These are phyloP conservation scores for Aureobasidium melanogenum DNA, from an alignment of 2,329 filamentous ascomycete genomes.

Conservation along the genomic window DNA sequence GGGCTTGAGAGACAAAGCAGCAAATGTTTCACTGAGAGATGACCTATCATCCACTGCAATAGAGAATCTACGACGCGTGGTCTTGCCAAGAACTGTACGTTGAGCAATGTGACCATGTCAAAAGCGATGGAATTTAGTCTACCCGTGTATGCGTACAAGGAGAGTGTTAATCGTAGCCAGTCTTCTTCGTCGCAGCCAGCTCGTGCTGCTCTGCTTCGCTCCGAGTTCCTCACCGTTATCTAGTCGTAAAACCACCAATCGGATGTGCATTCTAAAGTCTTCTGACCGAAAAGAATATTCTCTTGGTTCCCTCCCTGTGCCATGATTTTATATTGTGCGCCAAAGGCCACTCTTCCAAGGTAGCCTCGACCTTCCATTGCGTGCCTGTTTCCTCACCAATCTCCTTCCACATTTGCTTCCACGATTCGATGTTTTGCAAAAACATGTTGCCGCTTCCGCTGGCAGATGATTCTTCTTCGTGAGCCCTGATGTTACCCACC, in stretches of 20 bases:
- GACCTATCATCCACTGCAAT: too few species aligned
- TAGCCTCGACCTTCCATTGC: constrained; percentile 27
- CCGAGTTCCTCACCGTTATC: not conserved
- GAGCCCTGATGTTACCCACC: constrained; percentile 24
- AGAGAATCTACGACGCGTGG: too few species aligned
- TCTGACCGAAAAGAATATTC: constrained; percentile 10
- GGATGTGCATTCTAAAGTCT: not conserved
- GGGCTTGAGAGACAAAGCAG: too few species aligned
- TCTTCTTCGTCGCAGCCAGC: not conserved
- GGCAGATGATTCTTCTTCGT: not conserved
- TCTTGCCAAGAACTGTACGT: too few species aligned
- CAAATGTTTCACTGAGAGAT: too few species aligned
- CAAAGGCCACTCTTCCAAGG: constrained; percentile 15
- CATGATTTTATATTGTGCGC: not conserved
- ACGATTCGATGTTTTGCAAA: constrained; percentile 30
- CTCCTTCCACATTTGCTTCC: constrained; percentile 30
- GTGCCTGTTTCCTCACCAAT: constrained; percentile 30
- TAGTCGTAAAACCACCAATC: not conserved
- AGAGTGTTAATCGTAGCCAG: not conserved
- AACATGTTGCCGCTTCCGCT: constrained; percentile 19
- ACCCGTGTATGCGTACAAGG: too few species aligned
- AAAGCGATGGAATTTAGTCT: too few species aligned
- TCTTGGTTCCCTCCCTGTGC: constrained; percentile 11
- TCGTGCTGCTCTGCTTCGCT: not conserved
- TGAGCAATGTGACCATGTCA: too few species aligned